Conservation (phyloP, 1,284 basidiomycete genomes). For the Malassezia caprae region DNA sequence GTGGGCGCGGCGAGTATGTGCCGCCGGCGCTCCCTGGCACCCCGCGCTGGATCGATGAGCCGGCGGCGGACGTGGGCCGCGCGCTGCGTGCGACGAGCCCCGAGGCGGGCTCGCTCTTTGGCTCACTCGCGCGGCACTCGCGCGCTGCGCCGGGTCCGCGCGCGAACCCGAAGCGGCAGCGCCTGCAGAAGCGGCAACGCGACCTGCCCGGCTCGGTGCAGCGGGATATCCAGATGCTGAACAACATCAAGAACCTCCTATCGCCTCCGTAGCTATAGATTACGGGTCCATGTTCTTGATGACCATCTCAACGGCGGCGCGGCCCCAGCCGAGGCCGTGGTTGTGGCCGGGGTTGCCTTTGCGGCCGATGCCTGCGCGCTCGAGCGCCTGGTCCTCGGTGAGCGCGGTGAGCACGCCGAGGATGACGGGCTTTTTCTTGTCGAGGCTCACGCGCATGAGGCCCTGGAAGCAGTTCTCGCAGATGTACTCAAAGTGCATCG, state of each 20-base stretch:
- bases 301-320: conserved; percentile 71
- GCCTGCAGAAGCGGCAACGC: conserved; percentile 12
- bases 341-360: conserved; percentile 70
- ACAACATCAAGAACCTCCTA: conserved; percentile 17
- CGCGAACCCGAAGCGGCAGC: conserved; percentile 3
- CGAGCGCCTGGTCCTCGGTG: conserved; percentile 84
- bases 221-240: conserved; percentile 17
- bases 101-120: conserved; percentile 14
- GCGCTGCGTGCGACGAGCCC: not conserved
- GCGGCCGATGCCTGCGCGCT: conserved; percentile 65
- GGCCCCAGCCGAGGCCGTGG: conserved; percentile 91
- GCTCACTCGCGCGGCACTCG: conserved; percentile 10
- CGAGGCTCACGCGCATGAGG: conserved; percentile 84
- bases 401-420: conserved; percentile 91
- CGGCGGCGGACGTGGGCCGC: not conserved
- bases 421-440: conserved; percentile 86
- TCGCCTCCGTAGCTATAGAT: conserved; percentile 12
- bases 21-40: conserved; percentile 9
- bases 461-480: conserved; percentile 81
- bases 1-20: not conserved
- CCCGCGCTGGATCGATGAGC: conserved; percentile 13
- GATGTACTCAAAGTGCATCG: conserved; percentile 61
- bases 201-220: conserved; percentile 3
- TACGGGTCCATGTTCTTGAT: conserved; percentile 26
- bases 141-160: conserved; percentile 1